A percentile compares a stretch with the other conserved stretches of the same genome.
phyloP scores from a whole-genome alignment of 2,329 filamentous ascomycete species.

The Sclerotinia subarctica region DNA sequence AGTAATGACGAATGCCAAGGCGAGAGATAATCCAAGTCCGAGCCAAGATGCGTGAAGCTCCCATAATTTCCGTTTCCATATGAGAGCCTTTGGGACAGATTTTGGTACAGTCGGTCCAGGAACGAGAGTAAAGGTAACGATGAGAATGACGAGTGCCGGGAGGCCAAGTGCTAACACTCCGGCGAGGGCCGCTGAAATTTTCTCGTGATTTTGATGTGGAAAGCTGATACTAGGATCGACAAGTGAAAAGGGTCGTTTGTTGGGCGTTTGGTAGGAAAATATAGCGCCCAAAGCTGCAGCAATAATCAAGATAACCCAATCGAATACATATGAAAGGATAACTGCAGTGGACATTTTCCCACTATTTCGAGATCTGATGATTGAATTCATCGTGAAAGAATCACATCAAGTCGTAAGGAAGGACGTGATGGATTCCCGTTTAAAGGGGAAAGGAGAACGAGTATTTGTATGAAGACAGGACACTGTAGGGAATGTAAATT shows the following conservation, averaged over 20 bases:
- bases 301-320: slow-evolving; percentile 19
- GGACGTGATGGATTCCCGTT: neutral
- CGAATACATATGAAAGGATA: slow-evolving; percentile 17
- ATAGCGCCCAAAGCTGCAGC: slow-evolving; percentile 9
- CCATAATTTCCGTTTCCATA: slow-evolving; percentile 85
- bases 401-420: neutral
- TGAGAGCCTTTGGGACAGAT: slow-evolving; percentile 58
- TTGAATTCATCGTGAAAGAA: slow-evolving; percentile 14
- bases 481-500: slow-evolving; percentile 1
- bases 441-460: neutral
- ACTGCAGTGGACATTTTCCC: slow-evolving; percentile 15
- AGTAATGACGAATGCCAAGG: slow-evolving; percentile 74
- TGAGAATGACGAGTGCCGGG: slow-evolving; percentile 65
- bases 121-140: slow-evolving; percentile 67
- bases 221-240: slow-evolving; percentile 74
- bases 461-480: neutral
- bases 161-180: slow-evolving; percentile 59
- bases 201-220: slow-evolving; percentile 67
- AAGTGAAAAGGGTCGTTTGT: slow-evolving; percentile 68
- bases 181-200: slow-evolving; percentile 65
- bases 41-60: slow-evolving; percentile 85
- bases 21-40: slow-evolving; percentile 71
- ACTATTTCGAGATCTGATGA: slow-evolving; percentile 5
- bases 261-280: slow-evolving; percentile 47
- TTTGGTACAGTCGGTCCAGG: slow-evolving; percentile 66